Percentiles rank a stretch among this genome's conserved stretches.
Conservation (phyloP, 2,329 filamentous ascomycete genomes). For the Epichloe festucae region DNA sequence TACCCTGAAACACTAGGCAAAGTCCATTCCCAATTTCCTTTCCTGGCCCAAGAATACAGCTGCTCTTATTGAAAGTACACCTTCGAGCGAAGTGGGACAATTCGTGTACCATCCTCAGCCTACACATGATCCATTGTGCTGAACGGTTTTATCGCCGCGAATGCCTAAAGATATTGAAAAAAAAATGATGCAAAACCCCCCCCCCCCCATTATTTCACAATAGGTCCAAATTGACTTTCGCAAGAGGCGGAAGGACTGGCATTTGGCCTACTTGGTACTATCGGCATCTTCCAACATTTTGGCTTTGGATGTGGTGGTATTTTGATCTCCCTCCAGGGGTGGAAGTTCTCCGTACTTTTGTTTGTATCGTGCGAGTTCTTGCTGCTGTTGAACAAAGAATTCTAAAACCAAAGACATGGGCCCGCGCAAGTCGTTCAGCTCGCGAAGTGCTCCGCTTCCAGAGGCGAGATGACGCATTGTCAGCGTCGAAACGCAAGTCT, state of each 20-base stretch:
- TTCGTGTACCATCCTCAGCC: background rate
- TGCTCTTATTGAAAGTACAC: background rate
- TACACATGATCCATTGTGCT: background rate
- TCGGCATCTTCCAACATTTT: constrained; percentile 2
- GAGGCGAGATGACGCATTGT: constrained; percentile 65
- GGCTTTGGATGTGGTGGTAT: constrained; percentile 9
- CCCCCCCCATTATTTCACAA: too few relatives aligned
- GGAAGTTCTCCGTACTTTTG: constrained; percentile 34
- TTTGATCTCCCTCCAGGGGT: constrained; percentile 6
- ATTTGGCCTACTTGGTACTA: background rate
- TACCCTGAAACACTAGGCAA: background rate
- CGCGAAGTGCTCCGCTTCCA: constrained; percentile 48
- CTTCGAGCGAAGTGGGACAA: background rate
- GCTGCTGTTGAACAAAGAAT: constrained; percentile 46
- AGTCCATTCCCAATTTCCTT: background rate
- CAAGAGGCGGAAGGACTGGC: background rate
- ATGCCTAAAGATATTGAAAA: too few relatives aligned
- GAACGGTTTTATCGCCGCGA: background rate
- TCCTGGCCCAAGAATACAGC: background rate
- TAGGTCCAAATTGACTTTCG: background rate
- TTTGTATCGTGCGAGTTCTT: constrained; percentile 51
- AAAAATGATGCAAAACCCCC: background rate
- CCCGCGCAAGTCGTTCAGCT: constrained; percentile 59
- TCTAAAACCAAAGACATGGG: constrained; percentile 63
- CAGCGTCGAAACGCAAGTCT: constrained; percentile 75